Evolutionary conservation across 129 eudicot genomes (phyloP).

Genomic region (Rutidosis leptorrhynchoides): DNA sequence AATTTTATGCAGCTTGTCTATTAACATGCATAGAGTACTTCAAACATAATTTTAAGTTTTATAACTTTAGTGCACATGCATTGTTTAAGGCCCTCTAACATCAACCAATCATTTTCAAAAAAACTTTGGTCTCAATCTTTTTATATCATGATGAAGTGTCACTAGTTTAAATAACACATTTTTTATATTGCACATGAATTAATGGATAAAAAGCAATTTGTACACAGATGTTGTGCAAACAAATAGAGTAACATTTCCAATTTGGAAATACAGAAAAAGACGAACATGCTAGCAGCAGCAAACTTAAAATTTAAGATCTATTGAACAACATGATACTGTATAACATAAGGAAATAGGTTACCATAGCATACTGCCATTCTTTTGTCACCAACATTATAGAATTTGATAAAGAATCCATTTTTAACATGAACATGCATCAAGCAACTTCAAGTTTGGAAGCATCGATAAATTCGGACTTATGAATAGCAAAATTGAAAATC

Average conservation of each 20-base stretch:
- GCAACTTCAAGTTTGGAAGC: slow-evolving; percentile 24
- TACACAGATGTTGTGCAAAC: slow-evolving; percentile 1
- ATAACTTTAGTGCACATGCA: background rate
- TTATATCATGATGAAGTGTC: background rate
- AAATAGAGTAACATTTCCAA: slow-evolving; percentile 1
- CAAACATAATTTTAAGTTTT: slow-evolving; percentile 3
- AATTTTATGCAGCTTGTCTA: background rate
- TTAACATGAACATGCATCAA: slow-evolving; percentile 17
- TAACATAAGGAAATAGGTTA: slow-evolving; percentile 6
- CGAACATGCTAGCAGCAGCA: slow-evolving; percentile 8
- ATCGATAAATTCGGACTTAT: slow-evolving; percentile 27
- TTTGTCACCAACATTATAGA: background rate
- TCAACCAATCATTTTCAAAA: background rate
- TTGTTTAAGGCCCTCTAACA: background rate
- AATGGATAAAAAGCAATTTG: background rate
- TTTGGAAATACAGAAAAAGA: slow-evolving; percentile 20
- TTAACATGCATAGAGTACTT: background rate
- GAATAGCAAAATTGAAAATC: slow-evolving; percentile 9
- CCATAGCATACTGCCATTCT: background rate
- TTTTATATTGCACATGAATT: background rate
- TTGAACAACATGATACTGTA: slow-evolving; percentile 1
- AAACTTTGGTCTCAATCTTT: background rate
- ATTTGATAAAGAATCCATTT: slow-evolving; percentile 11
- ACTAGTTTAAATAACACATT: slow-evolving; percentile 3
- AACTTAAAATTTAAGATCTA: slow-evolving; percentile 2